Evolutionary conservation across 257 asterid species (phyloP), one percentile per base, ranked within the genome.

Genomic region (Catharanthus roseus): DNA sequence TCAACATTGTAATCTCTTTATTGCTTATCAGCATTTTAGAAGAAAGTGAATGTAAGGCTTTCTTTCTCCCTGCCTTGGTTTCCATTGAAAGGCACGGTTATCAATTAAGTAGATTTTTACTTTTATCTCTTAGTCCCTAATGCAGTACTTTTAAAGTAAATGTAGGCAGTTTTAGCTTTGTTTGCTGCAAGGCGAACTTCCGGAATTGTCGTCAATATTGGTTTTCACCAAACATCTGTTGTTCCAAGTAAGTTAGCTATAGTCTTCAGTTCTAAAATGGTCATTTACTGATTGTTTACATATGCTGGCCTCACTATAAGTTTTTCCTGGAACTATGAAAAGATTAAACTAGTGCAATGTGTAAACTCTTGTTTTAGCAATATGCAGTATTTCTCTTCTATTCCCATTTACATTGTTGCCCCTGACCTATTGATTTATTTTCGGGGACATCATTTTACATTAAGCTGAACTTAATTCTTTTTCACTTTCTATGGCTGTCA

Each of bases 121-220:
- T 19, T 10, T 21, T 9, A 0, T 38, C 47, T 56, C 23, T 67
- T 74, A 19, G 15, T n/a, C 11, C 49, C 42, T 69, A 69, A 69
- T 69, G 61, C 34, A 23, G 31, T 21, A 34, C 61, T 61, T 29
- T 7, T 23, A 45, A 16, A 62, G 38, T 71, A 78, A 70, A 39
- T 84, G 76, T 68, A 93, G 99, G 99, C 96, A 42, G 86, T 90
- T 76, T 83, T 93, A 85, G 95, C 97, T 80, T 83, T 91, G 82
- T 86, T 93, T 77, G 93, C 99, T 10, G 97, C 99, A 50, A 86
- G 85, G 80, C 75, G 89, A 73, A 87, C 87, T 53, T 93, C 96
- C 28, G 99, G 99, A 81, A 88, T 93, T 79, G 95, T 89, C 69
- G 95, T 93, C 72, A 93, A 93, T 82, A 83, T 91, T 76, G 99